phyloP scores from a whole-genome alignment of 805 yeast species.

The Hanseniaspora lachancei region DNA sequence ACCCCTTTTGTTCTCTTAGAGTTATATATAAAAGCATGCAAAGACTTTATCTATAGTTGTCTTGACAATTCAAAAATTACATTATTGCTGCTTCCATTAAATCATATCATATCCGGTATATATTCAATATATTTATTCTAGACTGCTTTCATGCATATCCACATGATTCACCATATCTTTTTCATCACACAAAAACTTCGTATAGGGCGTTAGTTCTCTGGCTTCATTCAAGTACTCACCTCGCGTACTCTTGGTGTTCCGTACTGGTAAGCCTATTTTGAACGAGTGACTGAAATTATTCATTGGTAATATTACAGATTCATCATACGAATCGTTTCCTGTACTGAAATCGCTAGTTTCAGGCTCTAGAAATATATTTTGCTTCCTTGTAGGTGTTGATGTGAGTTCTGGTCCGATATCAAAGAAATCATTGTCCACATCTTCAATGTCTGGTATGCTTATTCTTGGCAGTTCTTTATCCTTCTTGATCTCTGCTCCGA shows the following conservation, averaged over 20 bases:
- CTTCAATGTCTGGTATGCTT: neutral
- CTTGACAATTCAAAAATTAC: too few relatives aligned
- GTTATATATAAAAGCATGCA: too few relatives aligned
- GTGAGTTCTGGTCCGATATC: neutral
- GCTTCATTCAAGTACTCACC: constrained; percentile 2
- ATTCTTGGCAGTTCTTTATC: neutral
- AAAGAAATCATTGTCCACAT: neutral
- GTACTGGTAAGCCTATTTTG: neutral
- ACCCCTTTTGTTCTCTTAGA: too few relatives aligned
- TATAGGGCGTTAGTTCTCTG: constrained; percentile 3
- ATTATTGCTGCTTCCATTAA: too few relatives aligned
- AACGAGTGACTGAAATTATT: neutral
- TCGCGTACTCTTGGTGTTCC: neutral
- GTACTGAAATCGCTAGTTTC: neutral
- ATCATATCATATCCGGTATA: neutral
- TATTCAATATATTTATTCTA: neutral
- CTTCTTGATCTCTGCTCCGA: neutral
- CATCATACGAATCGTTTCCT: neutral
- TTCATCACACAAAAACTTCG: neutral
- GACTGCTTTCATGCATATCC: neutral
- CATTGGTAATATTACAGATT: neutral
- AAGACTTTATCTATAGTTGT: too few relatives aligned
- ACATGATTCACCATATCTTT: neutral
- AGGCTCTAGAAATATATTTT: neutral
- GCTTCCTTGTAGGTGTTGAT: neutral